A percentile compares a stretch with the other conserved stretches of the same genome.
Evolutionary conservation across 202 grass and related monocot species (phyloP).

Genomic region (Elaeis oleifera): DNA sequence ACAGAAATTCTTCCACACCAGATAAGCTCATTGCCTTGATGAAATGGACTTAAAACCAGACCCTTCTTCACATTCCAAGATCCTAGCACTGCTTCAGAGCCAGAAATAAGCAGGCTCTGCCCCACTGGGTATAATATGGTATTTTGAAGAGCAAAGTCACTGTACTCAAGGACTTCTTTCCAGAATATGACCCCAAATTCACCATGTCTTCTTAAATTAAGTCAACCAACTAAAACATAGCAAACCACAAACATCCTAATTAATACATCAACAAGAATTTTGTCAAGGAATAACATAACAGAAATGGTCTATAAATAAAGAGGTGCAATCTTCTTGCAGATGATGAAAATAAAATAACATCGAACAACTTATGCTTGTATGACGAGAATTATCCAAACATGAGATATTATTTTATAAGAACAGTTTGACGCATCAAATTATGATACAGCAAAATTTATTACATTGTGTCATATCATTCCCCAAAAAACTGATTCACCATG

Average conservation of each 20-base stretch:
- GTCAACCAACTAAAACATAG: not conserved
- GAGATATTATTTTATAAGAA: no score
- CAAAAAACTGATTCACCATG: no score
- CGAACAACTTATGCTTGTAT: no score
- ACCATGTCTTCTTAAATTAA: slow-evolving; percentile 27
- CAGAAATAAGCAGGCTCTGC: slow-evolving; percentile 58
- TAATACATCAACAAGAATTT: not conserved
- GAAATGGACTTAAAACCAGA: slow-evolving; percentile 47
- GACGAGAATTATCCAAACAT: no score
- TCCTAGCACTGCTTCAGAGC: slow-evolving; percentile 53
- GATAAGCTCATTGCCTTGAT: slow-evolving; percentile 56
- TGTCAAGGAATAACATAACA: no score
- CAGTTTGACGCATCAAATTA: no score
- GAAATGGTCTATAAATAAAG: no score
- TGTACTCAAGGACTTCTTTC: slow-evolving; percentile 38
- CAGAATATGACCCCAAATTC: slow-evolving; percentile 19
- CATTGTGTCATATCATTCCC: no score
- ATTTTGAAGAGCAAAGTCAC: slow-evolving; percentile 71
- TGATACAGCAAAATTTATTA: no score
- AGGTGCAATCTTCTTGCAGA: no score
- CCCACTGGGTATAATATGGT: slow-evolving; percentile 88
- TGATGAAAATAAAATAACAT: no score
- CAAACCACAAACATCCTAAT: not conserved
- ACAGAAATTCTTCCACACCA: slow-evolving; percentile 56
- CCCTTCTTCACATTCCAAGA: slow-evolving; percentile 87